Conservation (phyloP, 495 filamentous ascomycete species). For the Thozetella sp. region DNA sequence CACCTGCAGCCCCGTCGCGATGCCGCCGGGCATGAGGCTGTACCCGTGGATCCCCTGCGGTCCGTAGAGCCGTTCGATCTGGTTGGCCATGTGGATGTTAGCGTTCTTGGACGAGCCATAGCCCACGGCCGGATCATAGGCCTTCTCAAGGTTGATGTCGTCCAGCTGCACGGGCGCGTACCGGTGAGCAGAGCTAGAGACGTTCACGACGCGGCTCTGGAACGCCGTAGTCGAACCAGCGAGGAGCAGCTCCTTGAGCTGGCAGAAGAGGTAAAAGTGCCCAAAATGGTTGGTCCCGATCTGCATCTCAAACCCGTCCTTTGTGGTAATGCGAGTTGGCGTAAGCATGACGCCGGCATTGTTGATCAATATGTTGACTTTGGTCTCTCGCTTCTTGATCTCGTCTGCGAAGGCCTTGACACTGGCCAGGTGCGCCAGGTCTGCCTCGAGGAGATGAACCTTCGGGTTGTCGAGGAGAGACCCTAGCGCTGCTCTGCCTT, state of each 20-base stretch:
- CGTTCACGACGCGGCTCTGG: constrained; percentile 32
- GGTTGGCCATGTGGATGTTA: constrained; percentile 40
- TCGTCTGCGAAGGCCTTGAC: constrained; percentile 39
- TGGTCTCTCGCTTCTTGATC: constrained; percentile 28
- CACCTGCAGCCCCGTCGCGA: constrained; percentile 13
- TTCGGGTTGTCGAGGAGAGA: constrained; percentile 19
- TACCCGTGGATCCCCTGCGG: constrained; percentile 20
- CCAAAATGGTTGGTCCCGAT: constrained; percentile 53
- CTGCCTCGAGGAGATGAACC: constrained; percentile 40
- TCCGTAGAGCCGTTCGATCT: constrained; percentile 24
- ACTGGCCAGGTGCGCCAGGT: constrained; percentile 42
- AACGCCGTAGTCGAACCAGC: constrained; percentile 24
- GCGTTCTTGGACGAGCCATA: constrained; percentile 55
- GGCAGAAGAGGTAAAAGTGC: constrained; percentile 57
- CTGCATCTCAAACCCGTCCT: constrained; percentile 50
- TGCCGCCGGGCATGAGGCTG: constrained; percentile 17
- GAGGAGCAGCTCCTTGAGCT: constrained; percentile 43
- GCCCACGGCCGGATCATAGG: constrained; percentile 18
- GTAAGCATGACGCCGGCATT: constrained; percentile 42
- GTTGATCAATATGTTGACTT: constrained; percentile 29
- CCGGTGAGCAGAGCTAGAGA: constrained; percentile 39
- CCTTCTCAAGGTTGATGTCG: constrained; percentile 44
- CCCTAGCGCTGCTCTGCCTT: constrained; percentile 27
- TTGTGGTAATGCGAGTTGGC: constrained; percentile 32
- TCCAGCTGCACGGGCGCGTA: constrained; percentile 34